Base-by-base conservation (phyloP, 306 rosid species). In the Cucurbita pepo region DNA sequence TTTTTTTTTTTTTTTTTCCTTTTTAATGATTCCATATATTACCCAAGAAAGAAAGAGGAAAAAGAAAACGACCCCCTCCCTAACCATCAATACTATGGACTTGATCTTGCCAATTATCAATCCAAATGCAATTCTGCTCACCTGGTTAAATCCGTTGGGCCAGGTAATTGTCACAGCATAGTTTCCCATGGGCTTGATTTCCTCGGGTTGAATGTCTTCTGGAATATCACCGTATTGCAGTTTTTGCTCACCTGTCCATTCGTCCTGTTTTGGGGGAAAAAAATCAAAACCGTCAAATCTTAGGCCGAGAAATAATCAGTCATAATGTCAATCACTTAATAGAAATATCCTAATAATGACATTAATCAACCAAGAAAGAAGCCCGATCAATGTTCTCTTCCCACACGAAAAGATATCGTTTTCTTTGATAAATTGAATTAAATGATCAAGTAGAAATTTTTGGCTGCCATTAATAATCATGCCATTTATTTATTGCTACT, bases 111-210 rank as follows among this genome's bases (percentile, higher is more conserved):
- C 25, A 40, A 9, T 7, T n/a, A 40, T 62, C 3, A 25, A 62
- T 48, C 56, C 8, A 69, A 22, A 69, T 69, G 7, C 45, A 65
- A 15, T 69, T n/a, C 19, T 43, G 73, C 56, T 87, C 71, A 95
- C 97, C 99, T 95, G 99, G 78, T 47, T 89, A 79, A 95, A 95
- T 18, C 99, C 95, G 51, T 89, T 95, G 3, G 97, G 96, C 99
- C 97, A 95, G 13, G 90, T 85, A 81, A 95, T 89, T 77, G 95
- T 86, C 76, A 83, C 96, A 1, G 99, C 99, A 78, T 95, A 89
- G 78, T 95, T 95, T 77, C 97, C 96, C 96, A 95, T 88, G 2
- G 96, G 97, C 45, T 89, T 85, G 77, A 95, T 95, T 76, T 95
- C 97, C 77, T 89, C 96, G 0, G 95, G 97, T 88, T 95, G 95